These are phyloP conservation scores for Prinsepia uniflora DNA, from an alignment of 306 rosid genomes.

Conservation along the genomic window DNA sequence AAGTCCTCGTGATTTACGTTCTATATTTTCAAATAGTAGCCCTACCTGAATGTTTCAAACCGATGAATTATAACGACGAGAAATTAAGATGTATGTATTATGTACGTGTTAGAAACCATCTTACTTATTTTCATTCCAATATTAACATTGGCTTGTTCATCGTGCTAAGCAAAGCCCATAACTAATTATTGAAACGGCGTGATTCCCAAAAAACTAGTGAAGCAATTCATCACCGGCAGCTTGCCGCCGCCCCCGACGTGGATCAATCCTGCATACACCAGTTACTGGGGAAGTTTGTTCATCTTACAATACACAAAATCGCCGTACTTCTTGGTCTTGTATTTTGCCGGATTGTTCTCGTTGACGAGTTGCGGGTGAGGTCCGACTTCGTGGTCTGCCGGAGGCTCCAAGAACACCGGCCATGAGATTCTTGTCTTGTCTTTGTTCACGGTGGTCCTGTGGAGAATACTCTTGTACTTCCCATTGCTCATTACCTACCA, in stretches of 20 bases:
- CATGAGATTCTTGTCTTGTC: conserved; percentile 60
- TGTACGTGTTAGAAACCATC: too few species aligned
- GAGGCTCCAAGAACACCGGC: conserved; percentile 77
- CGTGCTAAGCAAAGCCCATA: too few species aligned
- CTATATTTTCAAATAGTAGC: too few species aligned
- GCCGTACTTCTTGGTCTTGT: conserved; percentile 50
- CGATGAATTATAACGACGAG: fast-evolving
- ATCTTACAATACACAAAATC: conserved; percentile 61
- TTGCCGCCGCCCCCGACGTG: too few species aligned
- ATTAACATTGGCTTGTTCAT: too few species aligned
- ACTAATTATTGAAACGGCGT: neutral
- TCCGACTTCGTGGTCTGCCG: conserved; percentile 40
- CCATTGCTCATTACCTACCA: conserved; percentile 73
- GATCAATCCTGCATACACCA: too few species aligned
- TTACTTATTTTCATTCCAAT: too few species aligned
- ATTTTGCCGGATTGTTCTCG: conserved; percentile 56
- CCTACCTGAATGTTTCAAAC: too few species aligned
- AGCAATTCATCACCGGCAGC: too few species aligned
- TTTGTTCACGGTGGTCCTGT: conserved; percentile 60
- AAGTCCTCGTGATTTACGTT: too few species aligned
- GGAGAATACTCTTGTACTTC: conserved; percentile 50
- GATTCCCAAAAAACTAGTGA: neutral
- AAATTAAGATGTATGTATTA: too few species aligned
- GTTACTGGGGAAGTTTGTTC: conserved; percentile 50
- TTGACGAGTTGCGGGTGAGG: conserved; percentile 47